These are phyloP conservation scores for Cladophialophora bantiana DNA, from an alignment of 2,329 filamentous ascomycete species.

Conservation along the genomic window DNA sequence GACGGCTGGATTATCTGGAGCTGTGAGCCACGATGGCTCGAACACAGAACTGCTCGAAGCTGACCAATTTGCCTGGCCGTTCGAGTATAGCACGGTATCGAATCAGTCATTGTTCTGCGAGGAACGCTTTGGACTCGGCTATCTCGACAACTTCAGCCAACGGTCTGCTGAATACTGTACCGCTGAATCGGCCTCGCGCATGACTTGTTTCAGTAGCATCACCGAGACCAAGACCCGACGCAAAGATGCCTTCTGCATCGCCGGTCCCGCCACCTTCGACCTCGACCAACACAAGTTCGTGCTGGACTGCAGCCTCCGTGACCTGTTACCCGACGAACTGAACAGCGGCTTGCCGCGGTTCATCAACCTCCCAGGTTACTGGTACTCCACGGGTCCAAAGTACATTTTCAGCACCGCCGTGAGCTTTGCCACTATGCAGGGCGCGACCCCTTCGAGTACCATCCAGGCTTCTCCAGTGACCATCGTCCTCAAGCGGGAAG, in stretches of 20 bases:
- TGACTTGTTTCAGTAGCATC: slow-evolving; percentile 2
- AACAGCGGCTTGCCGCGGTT: not conserved
- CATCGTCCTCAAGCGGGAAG: not conserved
- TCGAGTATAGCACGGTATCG: not conserved
- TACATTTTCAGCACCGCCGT: not conserved
- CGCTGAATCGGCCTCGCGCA: not conserved
- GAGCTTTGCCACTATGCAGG: not conserved
- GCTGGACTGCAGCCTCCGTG: not conserved
- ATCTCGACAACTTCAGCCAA: not conserved
- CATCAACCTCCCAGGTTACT: not conserved
- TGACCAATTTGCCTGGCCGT: not conserved
- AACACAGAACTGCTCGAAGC: not conserved
- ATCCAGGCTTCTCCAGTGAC: not conserved
- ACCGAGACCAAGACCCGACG: slow-evolving; percentile 1
- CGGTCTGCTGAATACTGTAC: slow-evolving; percentile 3
- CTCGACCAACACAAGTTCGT: not conserved
- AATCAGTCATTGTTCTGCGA: not conserved
- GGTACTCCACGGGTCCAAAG: slow-evolving; percentile 1
- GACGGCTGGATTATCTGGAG: not conserved
- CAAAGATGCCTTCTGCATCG: slow-evolving; percentile 2
- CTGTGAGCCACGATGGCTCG: not conserved
- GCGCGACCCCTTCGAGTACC: not conserved
- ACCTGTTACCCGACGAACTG: not conserved
- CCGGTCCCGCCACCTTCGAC: not conserved
- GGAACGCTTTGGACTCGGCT: not conserved